A percentile compares a stretch with the other conserved stretches of the same genome.
These are phyloP conservation scores for Oryza nivara DNA, from an alignment of 176 grass and related monocot species.

Conservation along the genomic window DNA sequence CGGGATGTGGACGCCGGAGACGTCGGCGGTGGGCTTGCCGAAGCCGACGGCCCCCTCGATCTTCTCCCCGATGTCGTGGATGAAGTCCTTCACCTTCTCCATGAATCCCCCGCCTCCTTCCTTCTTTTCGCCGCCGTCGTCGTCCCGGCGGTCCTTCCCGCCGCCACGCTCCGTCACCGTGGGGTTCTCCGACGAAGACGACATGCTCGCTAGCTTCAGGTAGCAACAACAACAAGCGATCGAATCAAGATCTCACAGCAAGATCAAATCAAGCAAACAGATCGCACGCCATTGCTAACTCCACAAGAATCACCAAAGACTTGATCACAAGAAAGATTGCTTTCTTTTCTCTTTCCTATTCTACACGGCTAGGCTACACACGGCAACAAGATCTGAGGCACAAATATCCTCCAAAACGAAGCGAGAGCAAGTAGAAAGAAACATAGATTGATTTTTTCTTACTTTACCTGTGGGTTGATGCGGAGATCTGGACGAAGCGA, in stretches of 20 bases:
- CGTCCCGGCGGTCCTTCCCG: conserved; percentile 33
- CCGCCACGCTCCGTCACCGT: conserved; percentile 45
- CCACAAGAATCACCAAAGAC: background rate
- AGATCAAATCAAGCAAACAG: background rate
- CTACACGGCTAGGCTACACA: background rate
- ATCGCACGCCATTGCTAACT: background rate
- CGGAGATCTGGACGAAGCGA: conserved; percentile 43
- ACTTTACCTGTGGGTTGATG: conserved; percentile 24
- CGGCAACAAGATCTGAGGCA: conserved; percentile 16
- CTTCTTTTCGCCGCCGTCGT: conserved; percentile 24
- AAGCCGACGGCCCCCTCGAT: conserved; percentile 90
- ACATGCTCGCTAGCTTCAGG: conserved; percentile 30
- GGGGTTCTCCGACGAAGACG: conserved; percentile 56
- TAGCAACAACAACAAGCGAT: background rate
- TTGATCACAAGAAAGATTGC: background rate
- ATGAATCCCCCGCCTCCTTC: conserved; percentile 63
- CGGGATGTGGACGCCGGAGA: conserved; percentile 71
- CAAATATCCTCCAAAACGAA: background rate
- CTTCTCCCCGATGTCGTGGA: conserved; percentile 96
- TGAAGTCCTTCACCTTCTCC: conserved; percentile 92
- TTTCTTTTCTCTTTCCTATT: background rate
- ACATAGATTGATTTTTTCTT: too few species aligned
- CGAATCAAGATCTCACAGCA: background rate
- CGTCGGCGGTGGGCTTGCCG: conserved; percentile 90
- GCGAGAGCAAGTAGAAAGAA: background rate